Base-by-base conservation (phyloP, 176 grass and related monocot genomes). In the Zoysia japonica region DNA sequence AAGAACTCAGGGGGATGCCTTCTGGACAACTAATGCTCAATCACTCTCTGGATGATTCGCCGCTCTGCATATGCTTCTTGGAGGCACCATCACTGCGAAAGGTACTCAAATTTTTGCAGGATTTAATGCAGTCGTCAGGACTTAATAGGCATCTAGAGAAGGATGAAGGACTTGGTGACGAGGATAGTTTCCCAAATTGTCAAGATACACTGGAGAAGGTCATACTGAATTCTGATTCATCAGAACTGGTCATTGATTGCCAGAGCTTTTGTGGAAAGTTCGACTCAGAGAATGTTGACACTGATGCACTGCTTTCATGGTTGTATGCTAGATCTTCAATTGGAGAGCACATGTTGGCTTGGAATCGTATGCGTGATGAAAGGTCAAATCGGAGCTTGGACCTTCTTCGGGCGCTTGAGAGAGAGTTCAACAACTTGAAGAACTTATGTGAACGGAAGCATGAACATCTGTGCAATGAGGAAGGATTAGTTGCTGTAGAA, bases 41-140 rank as follows among this genome's bases (percentile, higher is more conserved):
- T 74, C 88, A 89, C 62, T 83, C 77, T 2, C 59, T 99, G 68
- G 88, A 95, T 15, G 83, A 89, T 17, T 93, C 92, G 0, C 96
- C 90, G 20, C 82, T 89, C 71, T 87, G 92, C 90, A 92, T 99
- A 77, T 87, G 90, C 76, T 89, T 95, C 63, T 84, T 99, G 79
- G 92, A 91, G 40, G 81, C 80, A 82, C 63, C 72, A 45, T 88
- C 91, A 63, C 73, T 99, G 78, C 75, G 8, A 64, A 89, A 88
- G 77, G 71, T 99, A 38, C 60, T 84, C 43, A 95, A 91, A 48
- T 95, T 91, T 71, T 85, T 99, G 76, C 88, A 93, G 79, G 96
- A 99, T 47, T 83, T 99, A 48, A 82, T 17, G 46, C 90, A 95
- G 65, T 85, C 84, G 14, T 82, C 86, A 82, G 92, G 90, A 57